Conservation (phyloP, 2,329 filamentous ascomycete species). For the Aspergillus amoenus region DNA sequence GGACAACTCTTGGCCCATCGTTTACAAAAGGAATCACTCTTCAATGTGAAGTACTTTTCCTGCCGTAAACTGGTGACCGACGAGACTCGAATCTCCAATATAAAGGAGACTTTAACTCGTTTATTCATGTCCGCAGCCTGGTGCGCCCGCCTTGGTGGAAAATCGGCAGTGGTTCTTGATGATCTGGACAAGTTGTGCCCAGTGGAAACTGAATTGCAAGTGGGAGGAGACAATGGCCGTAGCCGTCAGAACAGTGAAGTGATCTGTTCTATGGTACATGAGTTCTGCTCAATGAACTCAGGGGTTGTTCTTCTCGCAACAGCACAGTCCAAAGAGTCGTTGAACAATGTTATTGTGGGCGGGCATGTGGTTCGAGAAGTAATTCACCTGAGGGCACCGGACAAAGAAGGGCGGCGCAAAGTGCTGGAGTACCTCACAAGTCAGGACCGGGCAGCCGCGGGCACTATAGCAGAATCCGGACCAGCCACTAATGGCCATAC, state of each 20-base stretch:
- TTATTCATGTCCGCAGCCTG: constrained; percentile 88
- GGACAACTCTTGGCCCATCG: constrained; percentile 72
- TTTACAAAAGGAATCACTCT: constrained; percentile 70
- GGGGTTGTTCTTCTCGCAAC: constrained; percentile 86
- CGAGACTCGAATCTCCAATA: constrained; percentile 81
- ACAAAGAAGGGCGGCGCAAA: constrained; percentile 82
- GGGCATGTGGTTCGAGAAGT: constrained; percentile 93
- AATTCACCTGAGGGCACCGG: constrained; percentile 81
- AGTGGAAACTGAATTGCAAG: constrained; percentile 88
- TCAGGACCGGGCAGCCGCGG: constrained; percentile 30
- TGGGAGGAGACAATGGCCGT: constrained; percentile 87
- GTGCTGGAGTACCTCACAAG: constrained; percentile 78
- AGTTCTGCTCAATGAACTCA: constrained; percentile 78
- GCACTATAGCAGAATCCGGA: constrained; percentile 13
- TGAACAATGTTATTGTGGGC: constrained; percentile 87
- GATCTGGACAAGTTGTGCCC: constrained; percentile 93
- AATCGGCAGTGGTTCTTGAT: constrained; percentile 81
- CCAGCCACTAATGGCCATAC: constrained; percentile 41
- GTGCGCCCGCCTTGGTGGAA: constrained; percentile 83
- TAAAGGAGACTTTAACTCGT: constrained; percentile 83
- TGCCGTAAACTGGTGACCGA: constrained; percentile 87
- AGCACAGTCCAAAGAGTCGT: constrained; percentile 85
- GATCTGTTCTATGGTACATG: constrained; percentile 75
- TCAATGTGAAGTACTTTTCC: constrained; percentile 80
- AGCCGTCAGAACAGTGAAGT: constrained; percentile 91